phyloP scores from a whole-genome alignment of 768 basidiomycete genomes.

The Boletus rubroflammeus region DNA sequence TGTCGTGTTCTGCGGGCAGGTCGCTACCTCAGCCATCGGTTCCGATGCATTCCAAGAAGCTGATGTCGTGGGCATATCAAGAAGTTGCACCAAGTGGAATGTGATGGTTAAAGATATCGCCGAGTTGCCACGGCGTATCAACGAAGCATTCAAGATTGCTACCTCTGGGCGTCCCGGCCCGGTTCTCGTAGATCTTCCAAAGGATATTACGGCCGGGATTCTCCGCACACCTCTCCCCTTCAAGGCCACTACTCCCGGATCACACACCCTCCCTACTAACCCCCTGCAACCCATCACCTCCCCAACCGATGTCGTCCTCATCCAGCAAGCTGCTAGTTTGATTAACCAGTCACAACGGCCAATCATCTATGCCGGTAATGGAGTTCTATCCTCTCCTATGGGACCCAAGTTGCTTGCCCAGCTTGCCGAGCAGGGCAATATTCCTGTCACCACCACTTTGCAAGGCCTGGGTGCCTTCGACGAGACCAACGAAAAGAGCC shows the following conservation, averaged over 20 bases:
- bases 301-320: slow-evolving; percentile 60
- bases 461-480: slow-evolving; percentile 96
- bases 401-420: slow-evolving; percentile 80
- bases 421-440: slow-evolving; percentile 82
- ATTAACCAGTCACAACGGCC: slow-evolving; percentile 92
- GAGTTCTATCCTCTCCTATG: slow-evolving; percentile 74
- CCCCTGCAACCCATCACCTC: slow-evolving; percentile 59
- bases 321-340: slow-evolving; percentile 80
- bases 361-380: slow-evolving; percentile 90
- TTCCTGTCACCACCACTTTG: slow-evolving; percentile 95
- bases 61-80: slow-evolving; percentile 92
- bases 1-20: slow-evolving; percentile 95
- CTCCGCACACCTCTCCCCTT: slow-evolving; percentile 80
- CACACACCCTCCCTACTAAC: slow-evolving; percentile 70
- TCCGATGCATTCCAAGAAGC: slow-evolving; percentile 99
- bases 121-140: slow-evolving; percentile 92
- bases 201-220: slow-evolving; percentile 94
- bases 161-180: slow-evolving; percentile 96
- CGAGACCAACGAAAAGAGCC: slow-evolving; percentile 76
- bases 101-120: slow-evolving; percentile 98
- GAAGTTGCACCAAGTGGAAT: slow-evolving; percentile 99
- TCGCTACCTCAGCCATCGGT: slow-evolving; percentile 99
- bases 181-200: slow-evolving; percentile 97
- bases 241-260: slow-evolving; percentile 83
- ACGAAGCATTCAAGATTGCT: slow-evolving; percentile 99